Percentiles rank a stretch among this genome's conserved stretches.
Conservation (phyloP, 1,284 basidiomycete species). For the Golubevia pallescens region DNA sequence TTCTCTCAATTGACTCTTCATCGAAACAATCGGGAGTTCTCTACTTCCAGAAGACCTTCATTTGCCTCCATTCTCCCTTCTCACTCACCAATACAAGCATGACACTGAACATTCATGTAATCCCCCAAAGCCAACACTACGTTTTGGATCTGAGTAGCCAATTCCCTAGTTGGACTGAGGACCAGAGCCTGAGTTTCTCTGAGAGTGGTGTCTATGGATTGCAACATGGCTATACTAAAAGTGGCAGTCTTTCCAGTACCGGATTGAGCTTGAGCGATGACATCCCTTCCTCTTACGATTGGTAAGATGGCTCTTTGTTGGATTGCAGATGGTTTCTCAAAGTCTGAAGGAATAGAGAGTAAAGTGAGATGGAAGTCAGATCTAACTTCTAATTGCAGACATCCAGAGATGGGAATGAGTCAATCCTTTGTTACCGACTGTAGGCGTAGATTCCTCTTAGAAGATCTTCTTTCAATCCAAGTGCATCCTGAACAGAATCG, state of each 20-base stretch:
- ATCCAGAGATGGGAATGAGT: too few relatives aligned
- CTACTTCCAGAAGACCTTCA: too few relatives aligned
- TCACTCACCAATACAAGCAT: slow-evolving; percentile 85
- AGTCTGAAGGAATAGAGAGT: slow-evolving; percentile 21
- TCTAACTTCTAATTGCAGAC: too few relatives aligned
- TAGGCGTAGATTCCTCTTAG: slow-evolving; percentile 98
- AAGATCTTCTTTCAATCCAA: slow-evolving; percentile 92
- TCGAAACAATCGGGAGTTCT: too few relatives aligned
- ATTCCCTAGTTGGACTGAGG: slow-evolving; percentile 83
- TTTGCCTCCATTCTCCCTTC: not conserved
- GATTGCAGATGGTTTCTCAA: slow-evolving; percentile 64
- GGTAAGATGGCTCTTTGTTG: slow-evolving; percentile 62
- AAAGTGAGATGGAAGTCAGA: too few relatives aligned
- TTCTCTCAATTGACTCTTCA: too few relatives aligned
- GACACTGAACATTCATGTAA: slow-evolving; percentile 99
- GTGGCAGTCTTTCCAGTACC: slow-evolving; percentile 99
- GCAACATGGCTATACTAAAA: slow-evolving; percentile 70
- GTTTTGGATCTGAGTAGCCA: slow-evolving; percentile 95
- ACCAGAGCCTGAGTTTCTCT: slow-evolving; percentile 96
- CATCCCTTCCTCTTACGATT: slow-evolving; percentile 74
- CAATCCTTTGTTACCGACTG: too few relatives aligned
- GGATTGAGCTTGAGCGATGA: slow-evolving; percentile 97
- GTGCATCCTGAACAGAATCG: slow-evolving; percentile 85
- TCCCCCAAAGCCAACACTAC: slow-evolving; percentile 96
- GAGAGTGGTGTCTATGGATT: slow-evolving; percentile 90